These are phyloP conservation scores for Neurospora sp. DNA, from an alignment of 495 filamentous ascomycete species.

Conservation along the genomic window DNA sequence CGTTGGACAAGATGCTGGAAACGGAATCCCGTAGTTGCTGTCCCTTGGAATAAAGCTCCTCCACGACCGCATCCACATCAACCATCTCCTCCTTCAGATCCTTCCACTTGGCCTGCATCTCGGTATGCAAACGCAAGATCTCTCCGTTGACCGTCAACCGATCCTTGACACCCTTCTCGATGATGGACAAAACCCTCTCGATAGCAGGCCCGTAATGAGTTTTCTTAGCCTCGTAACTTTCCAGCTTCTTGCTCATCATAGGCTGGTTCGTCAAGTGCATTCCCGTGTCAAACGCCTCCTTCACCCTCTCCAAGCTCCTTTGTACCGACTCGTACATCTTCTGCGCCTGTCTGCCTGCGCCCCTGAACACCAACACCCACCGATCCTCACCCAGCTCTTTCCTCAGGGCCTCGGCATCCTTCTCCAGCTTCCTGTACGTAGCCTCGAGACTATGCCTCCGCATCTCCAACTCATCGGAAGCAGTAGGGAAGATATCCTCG, in stretches of 20 bases:
- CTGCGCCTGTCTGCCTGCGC: slow-evolving; percentile 82
- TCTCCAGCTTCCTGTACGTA: slow-evolving; percentile 71
- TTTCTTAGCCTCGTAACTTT: slow-evolving; percentile 92
- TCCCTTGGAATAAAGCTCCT: slow-evolving; percentile 55
- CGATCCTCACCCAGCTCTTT: slow-evolving; percentile 88
- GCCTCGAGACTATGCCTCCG: slow-evolving; percentile 60
- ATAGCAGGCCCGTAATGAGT: slow-evolving; percentile 92
- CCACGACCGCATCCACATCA: slow-evolving; percentile 61
- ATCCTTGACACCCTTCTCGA: slow-evolving; percentile 85
- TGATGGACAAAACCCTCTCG: slow-evolving; percentile 78
- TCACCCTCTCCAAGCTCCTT: slow-evolving; percentile 69
- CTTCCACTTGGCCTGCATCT: slow-evolving; percentile 71
- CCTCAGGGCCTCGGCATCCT: slow-evolving; percentile 75
- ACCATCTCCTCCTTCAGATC: slow-evolving; percentile 64
- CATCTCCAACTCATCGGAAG: slow-evolving; percentile 77
- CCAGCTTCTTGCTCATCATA: slow-evolving; percentile 64
- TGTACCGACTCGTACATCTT: slow-evolving; percentile 93
- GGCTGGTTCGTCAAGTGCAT: slow-evolving; percentile 58
- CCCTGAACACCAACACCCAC: slow-evolving; percentile 90
- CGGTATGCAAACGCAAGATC: slow-evolving; percentile 70
- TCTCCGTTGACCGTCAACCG: slow-evolving; percentile 91
- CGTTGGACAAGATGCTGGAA: slow-evolving; percentile 81
- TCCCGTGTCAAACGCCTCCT: slow-evolving; percentile 66
- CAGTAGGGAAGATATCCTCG: slow-evolving; percentile 67
- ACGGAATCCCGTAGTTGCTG: slow-evolving; percentile 87